These are phyloP conservation scores for Sicyos baderoa DNA, from an alignment of 306 rosid species.

Conservation along the genomic window DNA sequence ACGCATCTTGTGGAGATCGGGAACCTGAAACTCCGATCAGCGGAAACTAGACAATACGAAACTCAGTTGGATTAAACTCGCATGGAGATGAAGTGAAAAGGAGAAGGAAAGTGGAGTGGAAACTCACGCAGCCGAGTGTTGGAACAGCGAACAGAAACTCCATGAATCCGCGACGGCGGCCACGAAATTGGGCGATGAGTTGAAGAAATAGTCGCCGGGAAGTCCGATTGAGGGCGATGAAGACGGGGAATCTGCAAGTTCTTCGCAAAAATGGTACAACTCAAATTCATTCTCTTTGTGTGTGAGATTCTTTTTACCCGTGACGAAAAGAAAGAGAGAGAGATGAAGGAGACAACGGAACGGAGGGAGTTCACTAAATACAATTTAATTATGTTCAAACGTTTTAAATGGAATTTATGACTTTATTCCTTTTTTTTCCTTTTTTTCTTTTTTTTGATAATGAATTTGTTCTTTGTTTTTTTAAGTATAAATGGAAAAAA, in stretches of 20 bases:
- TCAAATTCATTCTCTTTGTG: slow-evolving; percentile 7
- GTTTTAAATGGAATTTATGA: too few species aligned
- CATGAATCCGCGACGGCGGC: background rate
- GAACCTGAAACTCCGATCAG: slow-evolving; percentile 23
- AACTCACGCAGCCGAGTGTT: background rate
- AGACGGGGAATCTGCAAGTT: slow-evolving; percentile 3
- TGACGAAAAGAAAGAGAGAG: too few species aligned
- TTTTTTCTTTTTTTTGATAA: too few species aligned
- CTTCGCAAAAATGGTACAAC: background rate
- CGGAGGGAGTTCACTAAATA: too few species aligned
- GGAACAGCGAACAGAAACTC: slow-evolving; percentile 7
- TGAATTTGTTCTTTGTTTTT: too few species aligned
- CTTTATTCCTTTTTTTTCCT: too few species aligned
- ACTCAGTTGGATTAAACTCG: background rate
- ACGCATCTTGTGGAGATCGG: slow-evolving; percentile 28
- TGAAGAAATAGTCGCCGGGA: background rate
- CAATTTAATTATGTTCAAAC: too few species aligned
- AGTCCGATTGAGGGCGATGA: background rate
- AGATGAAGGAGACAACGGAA: background rate
- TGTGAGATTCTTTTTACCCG: background rate
- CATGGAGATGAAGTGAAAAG: background rate
- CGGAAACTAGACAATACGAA: background rate
- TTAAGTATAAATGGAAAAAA: too few species aligned
- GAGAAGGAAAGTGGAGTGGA: background rate
- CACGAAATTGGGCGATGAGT: background rate